Conservation (phyloP, 305 asterid species). For the Ajuga reptans region DNA sequence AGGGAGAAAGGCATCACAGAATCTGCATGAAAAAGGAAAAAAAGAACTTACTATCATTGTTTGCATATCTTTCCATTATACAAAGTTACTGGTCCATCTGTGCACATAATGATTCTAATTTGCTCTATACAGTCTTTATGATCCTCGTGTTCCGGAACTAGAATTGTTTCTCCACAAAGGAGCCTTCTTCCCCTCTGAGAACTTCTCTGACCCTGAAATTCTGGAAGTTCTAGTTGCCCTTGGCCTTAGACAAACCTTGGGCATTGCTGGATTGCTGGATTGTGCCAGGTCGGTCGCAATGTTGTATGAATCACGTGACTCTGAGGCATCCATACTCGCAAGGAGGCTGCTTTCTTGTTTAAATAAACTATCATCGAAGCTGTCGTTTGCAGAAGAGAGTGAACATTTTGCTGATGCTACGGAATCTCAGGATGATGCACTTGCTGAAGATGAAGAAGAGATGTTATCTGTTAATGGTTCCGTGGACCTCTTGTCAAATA, state of each 20-base stretch:
- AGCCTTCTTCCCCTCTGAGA: slow-evolving; percentile 72
- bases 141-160: slow-evolving; percentile 75
- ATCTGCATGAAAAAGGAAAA: not conserved
- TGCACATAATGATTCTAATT: slow-evolving; percentile 18
- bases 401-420: slow-evolving; percentile 32
- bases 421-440: slow-evolving; percentile 34
- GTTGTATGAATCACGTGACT: slow-evolving; percentile 43
- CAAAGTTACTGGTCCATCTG: not conserved
- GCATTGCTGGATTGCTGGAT: slow-evolving; percentile 67
- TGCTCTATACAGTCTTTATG: slow-evolving; percentile 71
- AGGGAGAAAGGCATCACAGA: not conserved
- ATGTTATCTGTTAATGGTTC: slow-evolving; percentile 28
- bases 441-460: slow-evolving; percentile 37
- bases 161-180: slow-evolving; percentile 54
- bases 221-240: slow-evolving; percentile 65
- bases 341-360: slow-evolving; percentile 69
- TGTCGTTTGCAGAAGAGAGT: slow-evolving; percentile 37
- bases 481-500: slow-evolving; percentile 30
- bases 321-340: slow-evolving; percentile 42
- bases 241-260: slow-evolving; percentile 71
- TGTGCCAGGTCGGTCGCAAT: slow-evolving; percentile 80
- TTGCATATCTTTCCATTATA: not conserved
- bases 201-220: slow-evolving; percentile 58
- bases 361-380: slow-evolving; percentile 46
- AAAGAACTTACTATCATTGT: not conserved